These are phyloP conservation scores for Fusarium devonianum DNA, from an alignment of 2,329 filamentous ascomycete genomes.

Conservation along the genomic window DNA sequence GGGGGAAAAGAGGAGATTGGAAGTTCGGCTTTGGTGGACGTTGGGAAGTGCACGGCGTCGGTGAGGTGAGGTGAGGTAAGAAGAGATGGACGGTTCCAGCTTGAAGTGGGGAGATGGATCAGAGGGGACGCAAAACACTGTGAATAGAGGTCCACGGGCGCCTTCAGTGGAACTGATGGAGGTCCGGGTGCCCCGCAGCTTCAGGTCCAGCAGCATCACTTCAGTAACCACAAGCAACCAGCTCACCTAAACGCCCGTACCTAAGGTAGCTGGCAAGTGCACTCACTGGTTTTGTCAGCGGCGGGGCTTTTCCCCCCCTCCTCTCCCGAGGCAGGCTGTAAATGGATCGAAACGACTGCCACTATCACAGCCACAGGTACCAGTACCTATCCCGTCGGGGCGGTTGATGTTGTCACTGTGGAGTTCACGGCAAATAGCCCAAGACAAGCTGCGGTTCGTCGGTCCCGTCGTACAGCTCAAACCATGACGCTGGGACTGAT, in stretches of 20 bases:
- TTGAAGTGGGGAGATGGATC: conserved; percentile 33
- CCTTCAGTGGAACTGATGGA: conserved; percentile 32
- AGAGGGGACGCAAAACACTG: conserved; percentile 22
- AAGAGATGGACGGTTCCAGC: conserved; percentile 26
- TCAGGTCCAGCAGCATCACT: conserved; percentile 5
- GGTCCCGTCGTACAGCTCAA: neutral
- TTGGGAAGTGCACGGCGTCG: conserved; percentile 39
- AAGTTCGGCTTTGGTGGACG: conserved; percentile 32
- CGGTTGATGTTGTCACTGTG: conserved; percentile 22
- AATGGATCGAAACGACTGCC: neutral
- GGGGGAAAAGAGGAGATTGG: conserved; percentile 33
- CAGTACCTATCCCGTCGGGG: conserved; percentile 15
- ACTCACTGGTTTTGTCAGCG: conserved; percentile 31
- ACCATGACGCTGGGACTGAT: conserved; percentile 31
- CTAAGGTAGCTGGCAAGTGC: neutral
- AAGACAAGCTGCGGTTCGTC: conserved; percentile 6
- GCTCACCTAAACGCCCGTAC: neutral
- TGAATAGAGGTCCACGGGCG: conserved; percentile 23
- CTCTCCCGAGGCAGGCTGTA: neutral
- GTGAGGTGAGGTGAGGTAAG: conserved; percentile 39
- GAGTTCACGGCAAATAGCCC: conserved; percentile 8
- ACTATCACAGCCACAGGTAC: conserved; percentile 21
- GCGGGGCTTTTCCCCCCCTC: conserved; percentile 16
- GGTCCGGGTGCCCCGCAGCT: conserved; percentile 26
- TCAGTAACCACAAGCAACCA: conserved; percentile 16